Conservation (phyloP, 2,329 filamentous ascomycete species). For the Dactylellina leptospora region DNA sequence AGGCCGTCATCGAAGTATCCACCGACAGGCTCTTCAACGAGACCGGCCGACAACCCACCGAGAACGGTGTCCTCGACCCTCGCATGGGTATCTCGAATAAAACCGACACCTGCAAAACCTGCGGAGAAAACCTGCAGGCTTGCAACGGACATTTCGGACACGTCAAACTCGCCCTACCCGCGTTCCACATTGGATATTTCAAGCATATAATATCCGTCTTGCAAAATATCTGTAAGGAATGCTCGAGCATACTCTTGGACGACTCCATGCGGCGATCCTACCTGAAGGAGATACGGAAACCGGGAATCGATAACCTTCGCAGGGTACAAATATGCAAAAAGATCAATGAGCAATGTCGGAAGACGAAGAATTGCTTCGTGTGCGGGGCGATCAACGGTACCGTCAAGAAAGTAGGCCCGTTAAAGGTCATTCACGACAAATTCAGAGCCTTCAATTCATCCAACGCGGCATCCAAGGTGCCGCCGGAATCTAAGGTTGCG, state of each 20-base stretch:
- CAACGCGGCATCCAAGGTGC: slow-evolving; percentile 81
- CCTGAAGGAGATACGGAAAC: slow-evolving; percentile 80
- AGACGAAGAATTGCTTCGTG: slow-evolving; percentile 80
- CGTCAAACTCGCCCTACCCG: slow-evolving; percentile 86
- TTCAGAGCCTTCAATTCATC: slow-evolving; percentile 89
- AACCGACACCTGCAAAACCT: slow-evolving; percentile 79
- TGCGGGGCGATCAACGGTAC: slow-evolving; percentile 86
- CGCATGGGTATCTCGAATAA: slow-evolving; percentile 92
- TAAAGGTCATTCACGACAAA: slow-evolving; percentile 94
- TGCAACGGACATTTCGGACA: slow-evolving; percentile 97
- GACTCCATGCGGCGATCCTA: slow-evolving; percentile 80
- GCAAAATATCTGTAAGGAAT: slow-evolving; percentile 96
- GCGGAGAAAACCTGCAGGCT: slow-evolving; percentile 78
- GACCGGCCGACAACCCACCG: slow-evolving; percentile 71
- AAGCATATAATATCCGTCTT: slow-evolving; percentile 91
- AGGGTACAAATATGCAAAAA: slow-evolving; percentile 84
- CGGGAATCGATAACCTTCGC: slow-evolving; percentile 84
- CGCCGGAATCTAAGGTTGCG: slow-evolving; percentile 79
- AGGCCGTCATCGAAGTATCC: slow-evolving; percentile 93
- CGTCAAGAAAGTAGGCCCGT: slow-evolving; percentile 88
- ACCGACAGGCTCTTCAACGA: slow-evolving; percentile 93
- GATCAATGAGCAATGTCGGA: slow-evolving; percentile 88
- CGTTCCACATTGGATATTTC: slow-evolving; percentile 95
- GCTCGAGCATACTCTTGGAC: slow-evolving; percentile 81
- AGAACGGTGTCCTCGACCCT: slow-evolving; percentile 85